Evolutionary conservation across 2,329 filamentous ascomycete genomes (phyloP), one percentile per base, ranked within the genome.

Genomic region (Colletotrichum endophyticum): DNA sequence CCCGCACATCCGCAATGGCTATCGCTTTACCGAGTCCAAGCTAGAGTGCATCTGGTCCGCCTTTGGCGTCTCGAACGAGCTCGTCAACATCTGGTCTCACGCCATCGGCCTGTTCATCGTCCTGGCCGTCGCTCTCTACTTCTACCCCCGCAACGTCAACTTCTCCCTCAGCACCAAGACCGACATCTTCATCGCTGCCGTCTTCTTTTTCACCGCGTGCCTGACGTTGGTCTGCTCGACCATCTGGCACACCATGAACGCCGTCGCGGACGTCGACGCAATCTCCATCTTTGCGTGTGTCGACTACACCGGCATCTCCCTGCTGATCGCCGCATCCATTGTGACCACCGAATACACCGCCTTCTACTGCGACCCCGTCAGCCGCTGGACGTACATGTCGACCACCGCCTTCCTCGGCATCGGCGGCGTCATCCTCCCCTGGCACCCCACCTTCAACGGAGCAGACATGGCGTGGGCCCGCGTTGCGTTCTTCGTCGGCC

Each of bases 161-260:
- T 99, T 99, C 87, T 92, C 92, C 63, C 89, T 95, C 77, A 98
- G 95, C 85, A 95, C 95, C 75, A 98, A 95, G 70, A 92, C 94
- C 66, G 97, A 99, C 83, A 92, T 99, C 76, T 91, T 97, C 82
- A 96, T 99, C 78, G 96, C 96, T 1, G 96, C 95, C 27, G 91
- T 98, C 79, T 99, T 99, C 90, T 98, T 99, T 88, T 95, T 98
- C 82, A 97, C 96, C 64, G 97, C 97, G 62, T 96, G 94, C 88
- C 96, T 99, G 85, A 99, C 96, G 82, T 91, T 99, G 72, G 92
- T 96, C 83, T 99, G 97, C 92, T 98, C 95, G 78, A 96, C 94
- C 78, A 93, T 99, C 82, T 99, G 97, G 97, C 97, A 99, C 87
- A 98, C 97, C 30, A 99, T 99, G 96, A 98, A 96, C 87, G 95